A percentile compares a stretch with the other conserved stretches of the same genome.
Evolutionary conservation across 2,329 filamentous ascomycete species (phyloP).

Genomic region (Teratosphaeria zuluensis): DNA sequence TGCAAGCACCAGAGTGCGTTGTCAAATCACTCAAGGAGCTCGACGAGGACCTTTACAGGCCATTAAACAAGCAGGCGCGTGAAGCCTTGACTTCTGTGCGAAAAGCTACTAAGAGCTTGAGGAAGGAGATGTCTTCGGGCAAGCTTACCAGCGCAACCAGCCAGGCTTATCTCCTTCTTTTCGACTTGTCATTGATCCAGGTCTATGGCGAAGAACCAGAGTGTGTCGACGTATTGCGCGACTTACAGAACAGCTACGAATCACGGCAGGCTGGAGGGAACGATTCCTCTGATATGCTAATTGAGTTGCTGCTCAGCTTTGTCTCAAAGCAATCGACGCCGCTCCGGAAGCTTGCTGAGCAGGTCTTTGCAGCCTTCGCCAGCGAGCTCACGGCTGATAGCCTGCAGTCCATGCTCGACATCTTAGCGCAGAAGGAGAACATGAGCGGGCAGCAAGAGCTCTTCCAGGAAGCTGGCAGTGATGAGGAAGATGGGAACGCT

Average conservation of each 20-base stretch:
- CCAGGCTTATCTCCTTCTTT: slow-evolving; percentile 63
- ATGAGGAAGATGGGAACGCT: slow-evolving; percentile 6
- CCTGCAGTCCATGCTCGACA: slow-evolving; percentile 56
- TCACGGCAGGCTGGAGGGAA: slow-evolving; percentile 33
- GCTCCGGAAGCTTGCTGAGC: slow-evolving; percentile 75
- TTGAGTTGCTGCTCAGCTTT: slow-evolving; percentile 86
- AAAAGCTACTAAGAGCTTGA: slow-evolving; percentile 13
- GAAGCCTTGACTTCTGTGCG: slow-evolving; percentile 9
- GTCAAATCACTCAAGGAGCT: background rate
- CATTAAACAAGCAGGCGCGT: slow-evolving; percentile 4
- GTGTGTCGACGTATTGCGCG: slow-evolving; percentile 69
- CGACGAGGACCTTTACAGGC: slow-evolving; percentile 2
- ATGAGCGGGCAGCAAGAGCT: slow-evolving; percentile 75
- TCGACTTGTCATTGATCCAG: slow-evolving; percentile 76
- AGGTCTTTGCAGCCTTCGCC: slow-evolving; percentile 79
- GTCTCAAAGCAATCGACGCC: slow-evolving; percentile 75
- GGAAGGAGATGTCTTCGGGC: background rate
- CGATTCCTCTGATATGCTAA: slow-evolving; percentile 55
- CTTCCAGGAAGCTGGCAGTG: slow-evolving; percentile 52
- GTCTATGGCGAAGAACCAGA: slow-evolving; percentile 85
- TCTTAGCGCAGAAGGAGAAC: slow-evolving; percentile 71
- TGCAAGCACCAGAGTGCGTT: slow-evolving; percentile 5
- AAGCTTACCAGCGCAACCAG: slow-evolving; percentile 1
- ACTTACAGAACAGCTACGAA: slow-evolving; percentile 68
- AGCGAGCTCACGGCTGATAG: slow-evolving; percentile 63